Evolutionary conservation across 2,329 filamentous ascomycete genomes (phyloP), one percentile per base, ranked within the genome.

Genomic region (Colletotrichum sp.): DNA sequence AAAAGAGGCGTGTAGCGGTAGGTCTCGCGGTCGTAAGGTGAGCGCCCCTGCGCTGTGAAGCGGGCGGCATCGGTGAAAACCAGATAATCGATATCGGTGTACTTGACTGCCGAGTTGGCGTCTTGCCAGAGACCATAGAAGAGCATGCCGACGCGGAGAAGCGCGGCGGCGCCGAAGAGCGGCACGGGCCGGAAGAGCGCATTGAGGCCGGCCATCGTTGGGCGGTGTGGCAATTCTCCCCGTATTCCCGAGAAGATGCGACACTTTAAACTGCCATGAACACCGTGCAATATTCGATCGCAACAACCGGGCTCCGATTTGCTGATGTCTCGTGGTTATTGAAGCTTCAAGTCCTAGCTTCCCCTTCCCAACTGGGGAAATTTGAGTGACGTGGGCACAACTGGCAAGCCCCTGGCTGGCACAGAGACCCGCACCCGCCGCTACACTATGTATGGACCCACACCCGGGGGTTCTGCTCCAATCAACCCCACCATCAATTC

Each of bases 41-140:
- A 95, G 62, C 87, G 86, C 5, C 91, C 91, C n/a, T 85, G 87
- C 5, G 93, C 86, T 58, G 95, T 85, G 84, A 94, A 96, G 78
- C 94, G 94, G 3, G 97, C 92, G 30, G 97, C 97, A 84, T 98
- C 96, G 65, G 97, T 98, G 88, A 99, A 99, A 84, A 99, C 97
- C 78, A 96, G 93, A 86, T 99, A 99, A 89, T 99, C 97, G 80
- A 99, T 98, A 86, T 99, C 97, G 67, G 97, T 99, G 88, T 98
- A 99, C 86, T 98, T 98, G 82, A 99, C 87, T 16, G 96, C 93
- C 9, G 96, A 97, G 86, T 96, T 90, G 76, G 95, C 93, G 86
- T 99, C 97, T 87, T 99, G 97, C 89, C 95, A 96, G 76, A 95
- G 91, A 74, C 97, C 96, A 84, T 98, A 98, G 80, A 97, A 83